Percentiles rank a stretch among this genome's conserved stretches.
Evolutionary conservation across 2,329 filamentous ascomycete genomes (phyloP).

Genomic region (Leptographium lundbergii): DNA sequence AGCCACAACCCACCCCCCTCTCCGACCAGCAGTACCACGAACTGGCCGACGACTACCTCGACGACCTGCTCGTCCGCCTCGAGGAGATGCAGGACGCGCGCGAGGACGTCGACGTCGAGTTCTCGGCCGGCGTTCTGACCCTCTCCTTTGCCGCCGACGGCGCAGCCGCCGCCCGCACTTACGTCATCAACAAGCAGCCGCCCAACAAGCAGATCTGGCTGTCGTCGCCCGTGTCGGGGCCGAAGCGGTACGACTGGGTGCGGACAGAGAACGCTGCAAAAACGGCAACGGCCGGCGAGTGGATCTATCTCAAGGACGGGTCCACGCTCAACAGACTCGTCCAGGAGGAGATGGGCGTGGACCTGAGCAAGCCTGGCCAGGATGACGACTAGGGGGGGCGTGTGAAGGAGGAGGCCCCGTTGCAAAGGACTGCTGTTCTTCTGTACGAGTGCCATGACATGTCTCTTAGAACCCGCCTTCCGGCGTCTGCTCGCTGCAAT

Average conservation of each 20-base stretch:
- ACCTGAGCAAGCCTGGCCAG: slow-evolving; percentile 24
- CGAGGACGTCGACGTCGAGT: slow-evolving; percentile 79
- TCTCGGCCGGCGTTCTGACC: slow-evolving; percentile 30
- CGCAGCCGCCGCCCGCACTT: slow-evolving; percentile 50
- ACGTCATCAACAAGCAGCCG: slow-evolving; percentile 96
- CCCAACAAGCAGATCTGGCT: slow-evolving; percentile 98
- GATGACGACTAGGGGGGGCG: not conserved
- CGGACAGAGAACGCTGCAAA: slow-evolving; percentile 36
- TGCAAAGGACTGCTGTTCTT: not conserved
- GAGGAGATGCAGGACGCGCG: slow-evolving; percentile 63
- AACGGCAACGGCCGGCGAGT: slow-evolving; percentile 59
- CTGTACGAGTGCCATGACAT: no score
- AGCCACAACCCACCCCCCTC: slow-evolving; percentile 28
- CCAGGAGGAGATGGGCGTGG: slow-evolving; percentile 61
- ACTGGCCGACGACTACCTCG: slow-evolving; percentile 63
- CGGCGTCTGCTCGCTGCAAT: no score
- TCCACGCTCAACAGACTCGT: slow-evolving; percentile 61
- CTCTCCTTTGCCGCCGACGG: not conserved
- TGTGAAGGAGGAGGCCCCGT: not conserved
- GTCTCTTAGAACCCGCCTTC: no score
- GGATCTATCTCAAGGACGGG: slow-evolving; percentile 84
- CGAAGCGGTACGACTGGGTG: slow-evolving; percentile 91
- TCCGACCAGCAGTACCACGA: slow-evolving; percentile 63
- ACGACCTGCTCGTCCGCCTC: slow-evolving; percentile 40
- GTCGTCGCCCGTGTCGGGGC: slow-evolving; percentile 78